A percentile compares a stretch with the other conserved stretches of the same genome.
These are phyloP conservation scores for Didymella arachidicola DNA, from an alignment of 2,329 filamentous ascomycete genomes.

Conservation along the genomic window DNA sequence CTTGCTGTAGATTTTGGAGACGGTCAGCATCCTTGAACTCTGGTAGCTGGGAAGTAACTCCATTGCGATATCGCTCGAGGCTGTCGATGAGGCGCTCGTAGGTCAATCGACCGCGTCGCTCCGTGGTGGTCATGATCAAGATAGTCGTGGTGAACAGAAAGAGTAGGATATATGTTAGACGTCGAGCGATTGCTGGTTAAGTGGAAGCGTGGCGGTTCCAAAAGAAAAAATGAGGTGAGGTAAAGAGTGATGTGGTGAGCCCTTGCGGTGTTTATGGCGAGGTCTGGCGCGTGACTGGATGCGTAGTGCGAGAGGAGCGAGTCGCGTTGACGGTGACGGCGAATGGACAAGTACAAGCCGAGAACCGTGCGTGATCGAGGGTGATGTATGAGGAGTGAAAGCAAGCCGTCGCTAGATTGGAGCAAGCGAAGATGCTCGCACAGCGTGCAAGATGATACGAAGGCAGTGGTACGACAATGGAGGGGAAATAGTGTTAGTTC, in stretches of 20 bases:
- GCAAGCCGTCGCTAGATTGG: background rate
- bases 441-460: background rate
- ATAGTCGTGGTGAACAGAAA: background rate
- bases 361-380: background rate
- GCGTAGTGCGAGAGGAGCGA: conserved; percentile 2
- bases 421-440: background rate
- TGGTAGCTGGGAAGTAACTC: background rate
- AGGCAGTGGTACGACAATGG: background rate
- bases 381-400: background rate
- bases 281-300: conserved; percentile 7
- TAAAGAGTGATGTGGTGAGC: conserved; percentile 9
- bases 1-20: background rate
- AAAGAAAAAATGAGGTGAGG: conserved; percentile 1
- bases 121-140: background rate
- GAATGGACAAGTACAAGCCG: background rate
- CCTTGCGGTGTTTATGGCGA: conserved; percentile 1
- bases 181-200: conserved; percentile 2
- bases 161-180: background rate
- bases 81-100: conserved; percentile 7
- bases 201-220: conserved; percentile 4
- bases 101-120: background rate
- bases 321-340: background rate
- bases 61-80: background rate
- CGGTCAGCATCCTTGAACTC: conserved; percentile 3
- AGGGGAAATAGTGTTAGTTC: background rate